These are phyloP conservation scores for Jatropha multifida DNA, from an alignment of 441 rosid genomes.

Conservation along the genomic window DNA sequence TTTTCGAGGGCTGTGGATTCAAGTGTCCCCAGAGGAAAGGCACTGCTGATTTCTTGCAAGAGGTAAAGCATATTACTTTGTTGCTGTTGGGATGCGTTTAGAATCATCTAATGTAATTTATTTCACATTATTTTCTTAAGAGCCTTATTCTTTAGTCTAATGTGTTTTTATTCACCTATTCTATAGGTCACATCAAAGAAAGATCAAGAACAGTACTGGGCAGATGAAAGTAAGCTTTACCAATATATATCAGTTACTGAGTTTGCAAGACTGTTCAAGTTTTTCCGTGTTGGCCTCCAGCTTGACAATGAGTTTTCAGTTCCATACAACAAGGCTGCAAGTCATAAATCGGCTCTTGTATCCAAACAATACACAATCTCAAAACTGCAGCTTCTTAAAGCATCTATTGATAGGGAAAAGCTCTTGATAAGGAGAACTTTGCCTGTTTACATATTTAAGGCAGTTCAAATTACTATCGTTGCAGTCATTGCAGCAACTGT, in stretches of 20 bases:
- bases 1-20: constrained; percentile 69
- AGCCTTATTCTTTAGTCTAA: not conserved
- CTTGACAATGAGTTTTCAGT: constrained; percentile 44
- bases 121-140: not conserved
- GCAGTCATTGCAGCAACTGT: constrained; percentile 51
- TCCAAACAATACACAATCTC: constrained; percentile 50
- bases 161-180: not conserved
- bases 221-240: constrained; percentile 48
- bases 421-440: constrained; percentile 60
- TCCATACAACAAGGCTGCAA: constrained; percentile 43
- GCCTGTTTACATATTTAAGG: constrained; percentile 56
- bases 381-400: constrained; percentile 51
- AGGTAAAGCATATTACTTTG: constrained; percentile 38
- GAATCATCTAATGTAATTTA: not conserved
- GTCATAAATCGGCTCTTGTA: constrained; percentile 60
- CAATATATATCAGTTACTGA: constrained; percentile 52
- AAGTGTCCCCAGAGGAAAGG: constrained; percentile 77
- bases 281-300: constrained; percentile 50
- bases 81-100: not conserved
- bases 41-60: constrained; percentile 81
- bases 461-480: constrained; percentile 51
- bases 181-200: constrained; percentile 70
- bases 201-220: constrained; percentile 82
- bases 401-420: constrained; percentile 67
- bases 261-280: constrained; percentile 47